These are phyloP conservation scores for Lentinula lateritia DNA, from an alignment of 768 basidiomycete species.

Conservation along the genomic window DNA sequence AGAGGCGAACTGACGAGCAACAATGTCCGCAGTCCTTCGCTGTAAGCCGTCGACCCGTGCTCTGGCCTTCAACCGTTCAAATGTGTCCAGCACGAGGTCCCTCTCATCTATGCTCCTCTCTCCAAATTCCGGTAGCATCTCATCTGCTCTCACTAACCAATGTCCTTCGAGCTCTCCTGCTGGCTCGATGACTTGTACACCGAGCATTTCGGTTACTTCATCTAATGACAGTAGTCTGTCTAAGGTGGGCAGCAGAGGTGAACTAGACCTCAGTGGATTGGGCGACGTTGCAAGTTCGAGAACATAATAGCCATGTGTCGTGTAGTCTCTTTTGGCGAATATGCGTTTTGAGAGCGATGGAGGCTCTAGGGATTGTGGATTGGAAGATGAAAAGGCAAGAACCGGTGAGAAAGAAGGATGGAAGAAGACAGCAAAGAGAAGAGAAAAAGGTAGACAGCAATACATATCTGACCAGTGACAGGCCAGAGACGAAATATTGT, in stretches of 20 bases:
- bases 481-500: not conserved
- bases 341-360: not conserved
- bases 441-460: constrained; percentile 11
- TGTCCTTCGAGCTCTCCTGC: constrained; percentile 76
- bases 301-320: constrained; percentile 79
- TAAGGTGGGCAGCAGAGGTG: constrained; percentile 7
- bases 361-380: not conserved
- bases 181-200: constrained; percentile 83
- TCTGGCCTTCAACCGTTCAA: constrained; percentile 35
- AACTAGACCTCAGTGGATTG: not conserved
- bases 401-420: constrained; percentile 15
- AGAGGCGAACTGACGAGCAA: constrained; percentile 40
- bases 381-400: constrained; percentile 21
- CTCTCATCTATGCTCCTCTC: constrained; percentile 20
- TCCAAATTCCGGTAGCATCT: constrained; percentile 23
- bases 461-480: constrained; percentile 2
- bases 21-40: constrained; percentile 1
- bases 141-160: constrained; percentile 73
- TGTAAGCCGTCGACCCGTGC: constrained; percentile 21
- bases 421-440: constrained; percentile 27
- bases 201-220: constrained; percentile 55
- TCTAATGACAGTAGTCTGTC: constrained; percentile 35
- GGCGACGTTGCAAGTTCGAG: constrained; percentile 44
- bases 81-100: constrained; percentile 47
- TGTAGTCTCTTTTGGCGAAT: constrained; percentile 43